Base-by-base conservation (phyloP, 2,329 filamentous ascomycete species). In the Colletotrichum tropicicola region DNA sequence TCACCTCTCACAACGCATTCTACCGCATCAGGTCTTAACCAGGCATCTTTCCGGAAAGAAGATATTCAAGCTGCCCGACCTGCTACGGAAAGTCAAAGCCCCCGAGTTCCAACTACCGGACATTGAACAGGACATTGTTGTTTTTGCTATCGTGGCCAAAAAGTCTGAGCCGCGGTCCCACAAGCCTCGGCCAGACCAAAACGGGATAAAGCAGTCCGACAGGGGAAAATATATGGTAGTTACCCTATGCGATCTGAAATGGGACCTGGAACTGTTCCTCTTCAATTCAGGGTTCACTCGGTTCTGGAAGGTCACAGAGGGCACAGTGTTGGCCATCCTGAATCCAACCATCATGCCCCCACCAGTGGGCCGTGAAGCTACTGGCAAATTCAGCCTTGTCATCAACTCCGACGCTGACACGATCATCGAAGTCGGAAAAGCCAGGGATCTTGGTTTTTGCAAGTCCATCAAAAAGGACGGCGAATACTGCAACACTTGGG, bases 331-430 rank as follows among this genome's bases (percentile, higher is more conserved):
- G 59, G 96, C 95, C 5, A 92, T 99, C 25, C 83, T 99, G 28
- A 99, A 99, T 73, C 96, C 96, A 1, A 89, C 84, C 17, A 91
- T 98, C 70, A 92, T 99, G 89, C 93, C 95, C 3, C 95, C 95
- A 0, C 91, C 92, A 0, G 88, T 88, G 1, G 87, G 90, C 19
- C 89, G 89, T 65, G 84, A 88, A 15, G 92, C 94, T 68, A 95
- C 92, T 0, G 94, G 94, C 25, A 88, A 89, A 30, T 99, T 98
- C 79, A 93, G 90, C 52, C 83, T 99, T 5, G 92, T 93, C 13
- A 87, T 99, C 68, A 92, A 91, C 65, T 95, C 92, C 48, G 93
- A 92, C 35, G 92, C 91, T 32, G 96, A 99, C 73, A 95, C 91
- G 0, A 89, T 99, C 35, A 87, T 99, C 13, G 97, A 99, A 75